A percentile compares a stretch with the other conserved stretches of the same genome.
Evolutionary conservation across 164 flowering plant species (phyloP).

Genomic region (Magnolia officinalis): DNA sequence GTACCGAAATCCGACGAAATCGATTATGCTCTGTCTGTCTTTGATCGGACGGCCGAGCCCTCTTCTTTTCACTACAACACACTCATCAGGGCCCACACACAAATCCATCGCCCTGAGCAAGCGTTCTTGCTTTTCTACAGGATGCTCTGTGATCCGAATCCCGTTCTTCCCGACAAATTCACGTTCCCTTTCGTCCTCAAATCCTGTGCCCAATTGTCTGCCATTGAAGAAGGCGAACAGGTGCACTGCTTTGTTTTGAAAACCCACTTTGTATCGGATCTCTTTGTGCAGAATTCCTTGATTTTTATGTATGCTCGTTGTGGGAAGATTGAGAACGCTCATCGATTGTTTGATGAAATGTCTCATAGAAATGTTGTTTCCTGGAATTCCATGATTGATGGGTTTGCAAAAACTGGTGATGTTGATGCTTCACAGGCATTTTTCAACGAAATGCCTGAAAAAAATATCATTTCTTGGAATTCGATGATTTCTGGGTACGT

Average conservation of each 20-base stretch:
- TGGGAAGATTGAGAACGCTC: constrained; percentile 55
- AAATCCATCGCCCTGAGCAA: constrained; percentile 5
- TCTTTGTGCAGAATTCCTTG: constrained; percentile 69
- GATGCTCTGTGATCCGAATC: constrained; percentile 8
- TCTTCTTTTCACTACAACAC: constrained; percentile 19
- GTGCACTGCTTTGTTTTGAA: constrained; percentile 19
- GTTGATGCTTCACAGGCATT: constrained; percentile 67
- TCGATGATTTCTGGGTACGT: constrained; percentile 21
- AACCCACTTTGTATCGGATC: constrained; percentile 19
- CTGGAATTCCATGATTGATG: constrained; percentile 73
- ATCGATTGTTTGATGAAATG: constrained; percentile 58
- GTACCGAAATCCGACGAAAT: background rate
- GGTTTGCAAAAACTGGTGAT: constrained; percentile 54
- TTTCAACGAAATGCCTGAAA: constrained; percentile 70
- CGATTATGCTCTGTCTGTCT: constrained; percentile 10
- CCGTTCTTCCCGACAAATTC: constrained; percentile 9
- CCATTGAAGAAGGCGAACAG: constrained; percentile 20
- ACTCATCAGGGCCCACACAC: constrained; percentile 15
- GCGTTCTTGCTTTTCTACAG: constrained; percentile 11
- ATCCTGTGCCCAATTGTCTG: constrained; percentile 16
- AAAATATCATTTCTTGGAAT: constrained; percentile 48
- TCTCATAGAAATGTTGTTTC: constrained; percentile 69
- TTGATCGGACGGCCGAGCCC: background rate
- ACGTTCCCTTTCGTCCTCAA: constrained; percentile 20
- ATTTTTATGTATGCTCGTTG: constrained; percentile 54